Evolutionary conservation across 2,329 filamentous ascomycete species (phyloP).

Genomic region (Exophiala spinifera): DNA sequence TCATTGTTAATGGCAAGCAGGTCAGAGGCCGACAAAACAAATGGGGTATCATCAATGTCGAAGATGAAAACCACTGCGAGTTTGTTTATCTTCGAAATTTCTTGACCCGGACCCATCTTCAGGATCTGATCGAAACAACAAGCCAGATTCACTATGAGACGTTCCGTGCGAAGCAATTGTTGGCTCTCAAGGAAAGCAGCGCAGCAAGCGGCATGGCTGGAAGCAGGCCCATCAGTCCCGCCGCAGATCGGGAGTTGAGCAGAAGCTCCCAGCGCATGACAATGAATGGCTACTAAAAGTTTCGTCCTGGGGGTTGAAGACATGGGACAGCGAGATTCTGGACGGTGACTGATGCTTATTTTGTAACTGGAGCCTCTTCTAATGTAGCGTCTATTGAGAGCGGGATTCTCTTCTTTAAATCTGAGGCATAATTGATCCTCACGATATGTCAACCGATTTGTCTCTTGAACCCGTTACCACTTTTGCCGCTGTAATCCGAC

Average conservation of each 20-base stretch:
- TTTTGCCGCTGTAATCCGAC: neutral
- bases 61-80: slow-evolving; percentile 99
- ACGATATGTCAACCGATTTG: slow-evolving; percentile 9
- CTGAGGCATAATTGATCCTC: slow-evolving; percentile 22
- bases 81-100: slow-evolving; percentile 98
- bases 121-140: slow-evolving; percentile 98
- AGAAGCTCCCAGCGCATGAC: slow-evolving; percentile 95
- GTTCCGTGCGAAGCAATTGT: slow-evolving; percentile 97
- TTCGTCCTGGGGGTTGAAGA: slow-evolving; percentile 1
- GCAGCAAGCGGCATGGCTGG: slow-evolving; percentile 68
- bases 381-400: slow-evolving; percentile 28
- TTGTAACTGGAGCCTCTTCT: slow-evolving; percentile 19
- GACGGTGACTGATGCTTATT: slow-evolving; percentile 20
- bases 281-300: slow-evolving; percentile 91
- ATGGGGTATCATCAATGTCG: slow-evolving; percentile 99
- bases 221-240: slow-evolving; percentile 90
- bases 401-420: slow-evolving; percentile 27
- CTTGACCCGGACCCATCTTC: slow-evolving; percentile 94
- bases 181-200: slow-evolving; percentile 97
- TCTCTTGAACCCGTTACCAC: neutral
- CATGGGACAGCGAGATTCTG: slow-evolving; percentile 19
- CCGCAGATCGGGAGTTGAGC: slow-evolving; percentile 93
- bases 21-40: slow-evolving; percentile 97
- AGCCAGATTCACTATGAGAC: slow-evolving; percentile 99
- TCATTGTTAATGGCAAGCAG: slow-evolving; percentile 95